Evolutionary conservation across 2,329 filamentous ascomycete genomes (phyloP).

Genomic region (Colletotrichum paranaense): DNA sequence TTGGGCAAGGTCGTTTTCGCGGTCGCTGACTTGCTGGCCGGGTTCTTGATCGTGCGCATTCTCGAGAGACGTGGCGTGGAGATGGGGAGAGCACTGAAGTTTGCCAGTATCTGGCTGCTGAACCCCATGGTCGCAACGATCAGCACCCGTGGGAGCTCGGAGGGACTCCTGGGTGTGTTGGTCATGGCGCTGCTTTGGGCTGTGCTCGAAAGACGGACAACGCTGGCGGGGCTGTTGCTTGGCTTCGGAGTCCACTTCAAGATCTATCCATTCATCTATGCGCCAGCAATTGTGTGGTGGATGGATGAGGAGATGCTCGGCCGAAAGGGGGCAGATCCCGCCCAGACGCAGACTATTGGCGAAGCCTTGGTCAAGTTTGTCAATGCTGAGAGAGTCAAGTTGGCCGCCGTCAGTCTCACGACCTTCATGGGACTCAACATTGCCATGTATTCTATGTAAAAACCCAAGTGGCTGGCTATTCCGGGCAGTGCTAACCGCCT

Average conservation of each 20-base stretch:
- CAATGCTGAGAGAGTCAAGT: slow-evolving; percentile 64
- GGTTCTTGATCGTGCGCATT: slow-evolving; percentile 74
- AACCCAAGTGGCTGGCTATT: background rate
- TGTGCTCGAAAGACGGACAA: slow-evolving; percentile 70
- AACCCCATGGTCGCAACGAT: slow-evolving; percentile 99
- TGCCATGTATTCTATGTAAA: slow-evolving; percentile 81
- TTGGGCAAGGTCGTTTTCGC: slow-evolving; percentile 92
- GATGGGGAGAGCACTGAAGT: slow-evolving; percentile 72
- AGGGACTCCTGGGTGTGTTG: slow-evolving; percentile 87
- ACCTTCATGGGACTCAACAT: slow-evolving; percentile 82
- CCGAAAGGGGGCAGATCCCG: background rate
- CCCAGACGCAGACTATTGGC: slow-evolving; percentile 35
- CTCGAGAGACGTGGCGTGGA: slow-evolving; percentile 57
- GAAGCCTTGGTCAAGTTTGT: slow-evolving; percentile 54
- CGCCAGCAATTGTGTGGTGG: slow-evolving; percentile 83
- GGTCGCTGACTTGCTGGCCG: slow-evolving; percentile 83
- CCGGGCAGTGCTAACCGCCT: background rate
- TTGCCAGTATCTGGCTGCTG: slow-evolving; percentile 89
- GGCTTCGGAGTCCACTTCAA: slow-evolving; percentile 95
- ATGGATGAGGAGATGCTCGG: slow-evolving; percentile 69
- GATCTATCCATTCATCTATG: slow-evolving; percentile 98
- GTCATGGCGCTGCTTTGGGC: slow-evolving; percentile 89
- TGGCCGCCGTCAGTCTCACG: slow-evolving; percentile 73
- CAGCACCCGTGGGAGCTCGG: slow-evolving; percentile 92
- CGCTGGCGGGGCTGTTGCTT: slow-evolving; percentile 78